Evolutionary conservation across 2,329 filamentous ascomycete genomes (phyloP).

Genomic region (Hymenoscyphus repandus): DNA sequence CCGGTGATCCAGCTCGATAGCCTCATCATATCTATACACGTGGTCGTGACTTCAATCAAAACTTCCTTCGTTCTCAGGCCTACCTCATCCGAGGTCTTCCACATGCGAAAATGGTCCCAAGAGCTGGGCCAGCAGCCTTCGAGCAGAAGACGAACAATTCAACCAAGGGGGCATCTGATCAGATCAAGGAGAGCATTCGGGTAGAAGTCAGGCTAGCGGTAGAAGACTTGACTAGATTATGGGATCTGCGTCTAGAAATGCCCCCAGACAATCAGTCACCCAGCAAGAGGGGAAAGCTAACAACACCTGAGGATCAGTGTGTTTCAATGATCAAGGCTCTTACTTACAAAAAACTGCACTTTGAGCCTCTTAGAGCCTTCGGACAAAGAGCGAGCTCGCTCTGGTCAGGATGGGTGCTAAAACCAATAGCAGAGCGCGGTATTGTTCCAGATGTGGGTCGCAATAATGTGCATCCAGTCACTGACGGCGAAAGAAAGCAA

Average conservation of each 20-base stretch:
- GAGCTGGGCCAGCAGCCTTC: no score
- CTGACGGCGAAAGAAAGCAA: not conserved
- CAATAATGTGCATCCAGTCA: not conserved
- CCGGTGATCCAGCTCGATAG: no score
- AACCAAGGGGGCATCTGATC: not conserved
- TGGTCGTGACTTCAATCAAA: no score
- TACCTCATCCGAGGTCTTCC: not conserved
- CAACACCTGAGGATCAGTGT: not conserved
- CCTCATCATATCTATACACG: no score
- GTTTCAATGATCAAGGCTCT: conserved; percentile 10
- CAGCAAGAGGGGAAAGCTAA: not conserved
- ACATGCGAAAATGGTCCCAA: not conserved
- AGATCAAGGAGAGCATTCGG: not conserved
- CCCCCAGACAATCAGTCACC: conserved; percentile 4
- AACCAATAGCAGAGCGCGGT: conserved; percentile 11
- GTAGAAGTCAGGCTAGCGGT: conserved; percentile 4
- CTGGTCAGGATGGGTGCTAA: conserved; percentile 10
- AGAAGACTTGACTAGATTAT: conserved; percentile 3
- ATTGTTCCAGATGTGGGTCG: conserved; percentile 7
- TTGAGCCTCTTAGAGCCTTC: conserved; percentile 2
- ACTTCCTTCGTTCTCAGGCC: no score
- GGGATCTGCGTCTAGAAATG: conserved; percentile 7
- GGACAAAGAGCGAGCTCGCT: not conserved
- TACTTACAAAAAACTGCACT: not conserved
- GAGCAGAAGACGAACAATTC: no score